A percentile compares a stretch with the other conserved stretches of the same genome.
Conservation (phyloP, 106 monocot genomes). For the Dendrobium catenatum region DNA sequence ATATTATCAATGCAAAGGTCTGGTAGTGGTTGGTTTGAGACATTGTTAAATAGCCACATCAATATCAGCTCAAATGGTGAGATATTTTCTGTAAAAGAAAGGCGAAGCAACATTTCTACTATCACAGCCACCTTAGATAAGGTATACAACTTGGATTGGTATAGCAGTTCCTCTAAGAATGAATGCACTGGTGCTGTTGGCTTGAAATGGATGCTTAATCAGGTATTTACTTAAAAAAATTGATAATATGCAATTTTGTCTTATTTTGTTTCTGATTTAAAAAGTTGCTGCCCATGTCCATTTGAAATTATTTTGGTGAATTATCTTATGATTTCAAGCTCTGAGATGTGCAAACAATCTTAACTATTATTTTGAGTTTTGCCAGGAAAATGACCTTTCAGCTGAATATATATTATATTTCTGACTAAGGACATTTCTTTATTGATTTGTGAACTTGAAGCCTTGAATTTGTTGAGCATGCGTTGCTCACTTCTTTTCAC, state of each 20-base stretch:
- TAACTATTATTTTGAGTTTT: neutral
- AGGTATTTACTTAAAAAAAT: neutral
- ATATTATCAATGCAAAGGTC: slow-evolving; percentile 60
- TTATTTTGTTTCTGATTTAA: neutral
- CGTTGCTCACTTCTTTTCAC: neutral
- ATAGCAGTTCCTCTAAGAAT: slow-evolving; percentile 16
- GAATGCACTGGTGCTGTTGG: slow-evolving; percentile 25
- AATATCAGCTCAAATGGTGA: slow-evolving; percentile 21
- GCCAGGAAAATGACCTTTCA: neutral
- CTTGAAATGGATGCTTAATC: slow-evolving; percentile 32
- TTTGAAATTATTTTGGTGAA: neutral
- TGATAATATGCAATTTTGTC: neutral
- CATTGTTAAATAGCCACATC: slow-evolving; percentile 23
- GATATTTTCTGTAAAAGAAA: slow-evolving; percentile 20
- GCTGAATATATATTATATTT: neutral
- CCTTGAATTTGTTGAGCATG: neutral
- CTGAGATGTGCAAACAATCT: neutral
- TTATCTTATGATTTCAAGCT: neutral
- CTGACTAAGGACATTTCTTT: neutral
- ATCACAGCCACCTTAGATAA: slow-evolving; percentile 13
- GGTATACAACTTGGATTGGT: slow-evolving; percentile 23
- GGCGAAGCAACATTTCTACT: slow-evolving; percentile 17
- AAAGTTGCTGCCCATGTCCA: neutral
- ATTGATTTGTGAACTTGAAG: neutral
- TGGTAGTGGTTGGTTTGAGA: slow-evolving; percentile 65